A percentile compares a stretch with the other conserved stretches of the same genome.
These are phyloP conservation scores for Paspalum vaginatum DNA, from an alignment of 176 grass and related monocot species.

Conservation along the genomic window DNA sequence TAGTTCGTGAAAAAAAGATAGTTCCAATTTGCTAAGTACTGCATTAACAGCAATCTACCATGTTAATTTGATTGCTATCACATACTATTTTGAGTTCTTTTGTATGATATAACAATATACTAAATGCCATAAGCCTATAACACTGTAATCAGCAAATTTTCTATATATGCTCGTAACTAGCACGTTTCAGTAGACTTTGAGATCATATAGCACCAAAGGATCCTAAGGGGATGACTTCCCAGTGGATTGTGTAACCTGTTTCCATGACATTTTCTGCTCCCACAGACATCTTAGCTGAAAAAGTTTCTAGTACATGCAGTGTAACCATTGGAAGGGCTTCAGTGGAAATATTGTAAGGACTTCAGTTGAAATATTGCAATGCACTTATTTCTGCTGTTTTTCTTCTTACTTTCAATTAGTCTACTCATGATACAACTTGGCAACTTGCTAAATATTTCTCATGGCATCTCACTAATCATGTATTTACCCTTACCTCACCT, in stretches of 20 bases:
- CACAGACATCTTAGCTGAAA: neutral
- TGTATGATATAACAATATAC: neutral
- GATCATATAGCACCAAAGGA: constrained; percentile 7
- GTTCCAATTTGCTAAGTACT: constrained; percentile 5
- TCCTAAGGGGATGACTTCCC: neutral
- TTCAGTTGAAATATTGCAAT: neutral
- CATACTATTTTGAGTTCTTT: neutral
- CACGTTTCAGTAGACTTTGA: neutral
- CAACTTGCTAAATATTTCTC: neutral
- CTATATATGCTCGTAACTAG: neutral
- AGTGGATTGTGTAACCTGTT: neutral
- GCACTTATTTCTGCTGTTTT: neutral
- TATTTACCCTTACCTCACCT: neutral
- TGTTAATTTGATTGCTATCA: neutral
- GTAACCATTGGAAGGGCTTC: too few species aligned
- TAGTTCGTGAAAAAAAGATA: neutral
- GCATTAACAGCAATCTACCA: neutral
- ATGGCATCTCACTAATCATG: constrained; percentile 13
- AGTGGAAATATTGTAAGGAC: neutral
- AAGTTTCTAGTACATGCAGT: constrained; percentile 17
- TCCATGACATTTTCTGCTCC: constrained; percentile 8
- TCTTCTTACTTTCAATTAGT: constrained; percentile 1
- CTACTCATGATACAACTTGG: neutral
- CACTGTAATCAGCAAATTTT: neutral
- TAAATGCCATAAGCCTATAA: constrained; percentile 7